Evolutionary conservation across 2,329 filamentous ascomycete genomes (phyloP).

Genomic region (Diaporthe helianthi): DNA sequence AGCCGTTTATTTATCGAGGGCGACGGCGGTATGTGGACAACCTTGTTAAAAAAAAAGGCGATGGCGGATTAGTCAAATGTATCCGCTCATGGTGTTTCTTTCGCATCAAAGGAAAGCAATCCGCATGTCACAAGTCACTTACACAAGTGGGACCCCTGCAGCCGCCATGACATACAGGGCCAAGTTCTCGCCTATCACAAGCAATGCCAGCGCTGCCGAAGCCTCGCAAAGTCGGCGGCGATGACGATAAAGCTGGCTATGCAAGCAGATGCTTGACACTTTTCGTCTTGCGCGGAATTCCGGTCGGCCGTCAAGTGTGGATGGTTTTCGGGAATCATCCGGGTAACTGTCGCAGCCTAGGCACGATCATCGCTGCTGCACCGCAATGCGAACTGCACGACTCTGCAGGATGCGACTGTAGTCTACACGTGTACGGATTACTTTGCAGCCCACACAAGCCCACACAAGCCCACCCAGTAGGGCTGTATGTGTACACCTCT

Average conservation of each 20-base stretch:
- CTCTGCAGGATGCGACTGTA: neutral
- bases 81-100: conserved; percentile 6
- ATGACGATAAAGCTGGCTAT: conserved; percentile 27
- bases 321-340: conserved; percentile 19
- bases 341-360: conserved; percentile 16
- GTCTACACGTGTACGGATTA: too few species aligned
- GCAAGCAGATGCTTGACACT: conserved; percentile 10
- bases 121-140: conserved; percentile 16
- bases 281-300: conserved; percentile 3
- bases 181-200: conserved; percentile 5
- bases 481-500: too few species aligned
- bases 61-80: conserved; percentile 2
- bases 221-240: neutral
- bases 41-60: neutral
- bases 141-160: conserved; percentile 2
- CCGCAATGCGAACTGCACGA: neutral
- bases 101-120: conserved; percentile 23
- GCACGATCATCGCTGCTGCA: conserved; percentile 12
- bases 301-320: conserved; percentile 19
- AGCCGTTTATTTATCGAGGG: neutral
- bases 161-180: conserved; percentile 7
- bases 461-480: neutral
- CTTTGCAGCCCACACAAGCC: neutral
- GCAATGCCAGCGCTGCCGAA: neutral
- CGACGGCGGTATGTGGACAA: too few species aligned